Base-by-base conservation (phyloP, 306 rosid species). In the Hylodesmum podocarpum region DNA sequence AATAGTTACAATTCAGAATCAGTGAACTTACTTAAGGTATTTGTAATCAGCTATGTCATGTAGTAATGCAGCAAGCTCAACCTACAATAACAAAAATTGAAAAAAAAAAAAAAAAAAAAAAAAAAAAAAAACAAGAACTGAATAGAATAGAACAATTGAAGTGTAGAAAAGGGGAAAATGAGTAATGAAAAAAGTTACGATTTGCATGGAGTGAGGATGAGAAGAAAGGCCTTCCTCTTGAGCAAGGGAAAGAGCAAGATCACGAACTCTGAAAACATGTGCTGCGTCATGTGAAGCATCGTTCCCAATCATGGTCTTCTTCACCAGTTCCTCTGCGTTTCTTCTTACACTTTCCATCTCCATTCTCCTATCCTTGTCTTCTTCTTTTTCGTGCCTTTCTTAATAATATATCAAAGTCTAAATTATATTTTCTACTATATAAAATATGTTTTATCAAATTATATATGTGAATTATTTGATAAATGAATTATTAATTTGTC, bases 21-120 rank as follows among this genome's bases (percentile, higher is more conserved):
- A n/a, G n/a, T n/a, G n/a, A 2, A 49, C 87, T 73, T 81, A 94
- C 97, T 94, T 94, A 75, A 88, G 54, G 79, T 94, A 94, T 72
- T 94, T 94, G 89, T 90, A 86, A 69, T 94, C 98, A 78, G 89
- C 96, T 72, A 92, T 87, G 73, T 92, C 98, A 78, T 90, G 98
- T 29, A 94, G 95, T 55, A 94, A 85, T 29, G 97, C 98, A 66
- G 98, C 92, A 80, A 94, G 91, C 80, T 94, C 97, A 12, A 94
- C 86, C 97, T 90, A 91, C 64, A 76, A 74, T n/a, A 1, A 47
- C 2, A 55, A 55, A 6, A 16, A 0, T 1, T 10, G n/a, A 8
- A 1, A 22, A 53, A 3, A 3, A 10, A 83, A 18, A 15, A 73
- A 55, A 31, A 2, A 29, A 58, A 65, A 18, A 4, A 66, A n/a